phyloP scores from a whole-genome alignment of 2,329 filamentous ascomycete genomes.

The Septoria petroselini region DNA sequence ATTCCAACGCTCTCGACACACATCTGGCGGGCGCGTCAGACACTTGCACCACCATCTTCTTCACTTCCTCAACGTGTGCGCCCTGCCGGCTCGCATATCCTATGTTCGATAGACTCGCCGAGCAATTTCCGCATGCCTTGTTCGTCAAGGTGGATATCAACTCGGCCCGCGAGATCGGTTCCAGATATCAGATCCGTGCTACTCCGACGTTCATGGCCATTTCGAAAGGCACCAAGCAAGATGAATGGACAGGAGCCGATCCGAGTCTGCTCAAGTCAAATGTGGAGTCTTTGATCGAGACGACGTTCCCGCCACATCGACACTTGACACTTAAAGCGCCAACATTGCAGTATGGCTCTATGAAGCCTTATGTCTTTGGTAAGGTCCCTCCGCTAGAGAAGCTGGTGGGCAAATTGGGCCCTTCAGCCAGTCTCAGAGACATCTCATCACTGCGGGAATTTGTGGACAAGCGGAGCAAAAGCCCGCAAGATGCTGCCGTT shows the following conservation, averaged over 20 bases:
- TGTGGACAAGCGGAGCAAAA: constrained; percentile 60
- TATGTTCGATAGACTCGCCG: constrained; percentile 73
- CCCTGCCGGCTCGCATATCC: constrained; percentile 84
- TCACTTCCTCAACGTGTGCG: constrained; percentile 81
- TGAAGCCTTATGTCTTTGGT: constrained; percentile 68
- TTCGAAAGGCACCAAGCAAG: constrained; percentile 63
- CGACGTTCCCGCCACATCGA: constrained; percentile 71
- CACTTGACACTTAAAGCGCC: constrained; percentile 71
- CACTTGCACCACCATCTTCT: constrained; percentile 80
- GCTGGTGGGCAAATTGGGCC: constrained; percentile 72
- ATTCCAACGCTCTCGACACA: constrained; percentile 58
- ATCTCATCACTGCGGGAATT: constrained; percentile 67
- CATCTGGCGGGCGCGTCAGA: constrained; percentile 59
- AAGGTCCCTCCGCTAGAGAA: constrained; percentile 83
- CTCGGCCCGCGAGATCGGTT: constrained; percentile 57
- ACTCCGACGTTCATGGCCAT: constrained; percentile 91
- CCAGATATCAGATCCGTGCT: constrained; percentile 65
- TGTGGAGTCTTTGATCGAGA: constrained; percentile 68
- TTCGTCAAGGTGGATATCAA: constrained; percentile 83
- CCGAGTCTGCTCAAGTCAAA: constrained; percentile 65
- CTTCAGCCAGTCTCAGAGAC: constrained; percentile 55
- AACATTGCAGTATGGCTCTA: constrained; percentile 61
- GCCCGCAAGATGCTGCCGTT: constrained; percentile 64
- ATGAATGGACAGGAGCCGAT: constrained; percentile 78
- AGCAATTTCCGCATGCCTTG: constrained; percentile 64